Percentiles rank a stretch among this genome's conserved stretches.
These are phyloP conservation scores for Ustilago loliicola DNA, from an alignment of 1,284 basidiomycete genomes.

Conservation along the genomic window DNA sequence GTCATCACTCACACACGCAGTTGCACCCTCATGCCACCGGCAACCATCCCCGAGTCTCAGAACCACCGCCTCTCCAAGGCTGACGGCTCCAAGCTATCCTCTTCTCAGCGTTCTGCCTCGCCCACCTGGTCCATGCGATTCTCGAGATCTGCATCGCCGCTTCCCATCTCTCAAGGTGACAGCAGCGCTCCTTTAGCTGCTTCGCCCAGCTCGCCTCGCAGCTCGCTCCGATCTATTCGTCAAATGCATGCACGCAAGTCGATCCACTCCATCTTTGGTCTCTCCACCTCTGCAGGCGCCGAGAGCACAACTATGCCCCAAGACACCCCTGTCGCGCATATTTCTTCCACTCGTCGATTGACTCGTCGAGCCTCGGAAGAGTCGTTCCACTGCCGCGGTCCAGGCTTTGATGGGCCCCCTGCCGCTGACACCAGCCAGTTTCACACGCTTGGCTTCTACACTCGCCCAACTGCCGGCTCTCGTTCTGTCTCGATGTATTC, in stretches of 20 bases:
- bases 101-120: constrained; percentile 15
- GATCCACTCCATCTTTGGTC: constrained; percentile 21
- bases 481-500: constrained; percentile 24
- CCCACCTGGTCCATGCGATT: constrained; percentile 20
- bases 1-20: constrained; percentile 19
- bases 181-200: constrained; percentile 3
- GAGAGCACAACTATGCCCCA: neutral
- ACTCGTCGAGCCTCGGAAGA: constrained; percentile 26
- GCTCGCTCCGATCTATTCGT: constrained; percentile 40
- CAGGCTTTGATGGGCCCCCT: constrained; percentile 27
- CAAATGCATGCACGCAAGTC: constrained; percentile 37
- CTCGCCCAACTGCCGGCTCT: constrained; percentile 7
- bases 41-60: constrained; percentile 1
- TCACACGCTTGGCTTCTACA: constrained; percentile 9
- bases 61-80: neutral
- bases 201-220: constrained; percentile 6
- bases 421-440: constrained; percentile 20
- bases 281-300: constrained; percentile 6
- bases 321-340: neutral
- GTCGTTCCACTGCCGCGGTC: constrained; percentile 38
- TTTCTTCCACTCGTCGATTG: constrained; percentile 8
- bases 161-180: neutral
- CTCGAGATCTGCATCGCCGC: constrained; percentile 14
- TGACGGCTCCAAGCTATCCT: neutral
- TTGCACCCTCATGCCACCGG: constrained; percentile 19